Evolutionary conservation across 2,329 filamentous ascomycete genomes (phyloP).

Genomic region (Zarea fungicola): DNA sequence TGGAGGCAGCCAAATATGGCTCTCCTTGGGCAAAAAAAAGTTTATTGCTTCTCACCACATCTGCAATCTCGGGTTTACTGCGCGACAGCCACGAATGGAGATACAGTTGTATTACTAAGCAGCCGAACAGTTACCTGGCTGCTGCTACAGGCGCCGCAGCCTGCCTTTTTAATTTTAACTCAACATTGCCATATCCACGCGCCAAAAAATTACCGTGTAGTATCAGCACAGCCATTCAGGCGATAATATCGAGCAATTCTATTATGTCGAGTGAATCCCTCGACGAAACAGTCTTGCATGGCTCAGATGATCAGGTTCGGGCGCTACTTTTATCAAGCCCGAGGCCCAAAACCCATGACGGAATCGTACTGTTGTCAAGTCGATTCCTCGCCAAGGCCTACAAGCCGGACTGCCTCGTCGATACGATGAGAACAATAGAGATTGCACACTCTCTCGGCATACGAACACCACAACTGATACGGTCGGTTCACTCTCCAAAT

Average conservation of each 20-base stretch:
- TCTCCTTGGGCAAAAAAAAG: too few relatives aligned
- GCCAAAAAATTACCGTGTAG: too few relatives aligned
- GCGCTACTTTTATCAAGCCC: not conserved
- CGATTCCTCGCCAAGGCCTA: slow-evolving; percentile 1
- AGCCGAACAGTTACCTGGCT: too few relatives aligned
- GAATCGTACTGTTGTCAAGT: not conserved
- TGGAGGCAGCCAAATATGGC: too few relatives aligned
- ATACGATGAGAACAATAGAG: not conserved
- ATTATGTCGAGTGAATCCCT: not conserved
- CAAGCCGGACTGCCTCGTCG: not conserved
- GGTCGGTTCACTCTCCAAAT: not conserved
- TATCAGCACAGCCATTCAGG: too few relatives aligned
- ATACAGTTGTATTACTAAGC: too few relatives aligned
- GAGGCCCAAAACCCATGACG: not conserved
- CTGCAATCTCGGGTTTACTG: too few relatives aligned
- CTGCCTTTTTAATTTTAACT: too few relatives aligned
- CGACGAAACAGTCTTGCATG: not conserved
- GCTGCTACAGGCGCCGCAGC: too few relatives aligned
- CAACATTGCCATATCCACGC: too few relatives aligned
- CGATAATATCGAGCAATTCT: not conserved
- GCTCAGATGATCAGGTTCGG: not conserved
- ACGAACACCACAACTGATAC: not conserved
- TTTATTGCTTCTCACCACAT: too few relatives aligned
- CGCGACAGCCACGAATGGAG: too few relatives aligned
- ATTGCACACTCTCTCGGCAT: not conserved